These are phyloP conservation scores for Parietichytrium sp. DNA, from an alignment of 108 stramenopile species.

Conservation along the genomic window DNA sequence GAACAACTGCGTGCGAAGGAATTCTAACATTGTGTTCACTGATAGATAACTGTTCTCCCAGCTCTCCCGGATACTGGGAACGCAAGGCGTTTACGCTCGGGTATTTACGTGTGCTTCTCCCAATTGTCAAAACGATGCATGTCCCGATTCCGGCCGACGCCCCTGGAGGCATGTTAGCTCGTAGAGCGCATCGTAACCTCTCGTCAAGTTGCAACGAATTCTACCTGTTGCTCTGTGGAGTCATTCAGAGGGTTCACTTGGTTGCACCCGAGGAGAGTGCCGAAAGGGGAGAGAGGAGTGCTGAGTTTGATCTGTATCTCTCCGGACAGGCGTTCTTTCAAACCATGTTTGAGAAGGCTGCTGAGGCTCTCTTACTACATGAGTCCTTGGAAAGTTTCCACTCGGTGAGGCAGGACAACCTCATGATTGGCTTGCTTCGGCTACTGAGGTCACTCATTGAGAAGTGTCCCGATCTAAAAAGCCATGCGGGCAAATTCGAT, in stretches of 20 bases:
- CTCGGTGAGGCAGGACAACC: not conserved
- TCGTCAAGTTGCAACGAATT: conserved; percentile 14
- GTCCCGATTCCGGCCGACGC: not conserved
- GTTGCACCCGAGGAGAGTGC: too few relatives aligned
- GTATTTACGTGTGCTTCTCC: not conserved
- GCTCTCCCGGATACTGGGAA: not conserved
- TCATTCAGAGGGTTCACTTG: conserved; percentile 20
- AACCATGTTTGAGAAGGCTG: not conserved
- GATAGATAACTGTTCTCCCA: not conserved
- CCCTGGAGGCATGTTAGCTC: conserved; percentile 1
- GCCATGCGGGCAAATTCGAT: not conserved
- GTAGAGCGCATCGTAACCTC: not conserved
- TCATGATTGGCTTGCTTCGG: conserved; percentile 8
- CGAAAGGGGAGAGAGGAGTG: too few relatives aligned
- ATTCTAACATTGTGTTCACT: conserved; percentile 11
- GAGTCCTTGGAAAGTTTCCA: conserved; percentile 30
- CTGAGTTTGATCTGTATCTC: too few relatives aligned
- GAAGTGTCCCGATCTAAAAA: not conserved
- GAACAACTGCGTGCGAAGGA: not conserved
- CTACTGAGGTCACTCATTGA: not conserved
- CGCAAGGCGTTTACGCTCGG: not conserved
- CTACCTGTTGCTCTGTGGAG: not conserved
- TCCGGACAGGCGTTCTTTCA: too few relatives aligned
- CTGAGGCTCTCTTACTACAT: not conserved
- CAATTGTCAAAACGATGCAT: conserved; percentile 22